Evolutionary conservation across 2,329 filamentous ascomycete genomes (phyloP).

Genomic region (Catunica adiposa): DNA sequence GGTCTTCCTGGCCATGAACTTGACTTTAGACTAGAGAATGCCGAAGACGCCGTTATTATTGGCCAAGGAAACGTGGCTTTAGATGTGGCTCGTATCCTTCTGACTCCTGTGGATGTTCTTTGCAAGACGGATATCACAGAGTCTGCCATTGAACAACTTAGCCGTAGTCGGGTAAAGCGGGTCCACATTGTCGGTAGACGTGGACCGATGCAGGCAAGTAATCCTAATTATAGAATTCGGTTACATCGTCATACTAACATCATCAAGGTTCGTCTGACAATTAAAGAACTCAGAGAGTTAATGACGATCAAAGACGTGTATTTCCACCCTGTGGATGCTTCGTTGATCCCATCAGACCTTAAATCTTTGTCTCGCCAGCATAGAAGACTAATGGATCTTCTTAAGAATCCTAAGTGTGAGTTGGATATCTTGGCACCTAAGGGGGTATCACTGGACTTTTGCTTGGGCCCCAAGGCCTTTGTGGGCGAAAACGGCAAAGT

Average conservation of each 20-base stretch:
- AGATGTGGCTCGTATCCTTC: conserved; percentile 76
- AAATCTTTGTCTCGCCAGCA: conserved; percentile 58
- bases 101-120: conserved; percentile 58
- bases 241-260: conserved; percentile 11
- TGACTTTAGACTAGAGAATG: conserved; percentile 49
- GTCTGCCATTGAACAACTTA: conserved; percentile 58
- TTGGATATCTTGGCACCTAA: conserved; percentile 35
- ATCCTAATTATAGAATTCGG: conserved; percentile 18
- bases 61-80: conserved; percentile 94
- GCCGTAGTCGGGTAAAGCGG: conserved; percentile 55
- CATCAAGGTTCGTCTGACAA: conserved; percentile 69
- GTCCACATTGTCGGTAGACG: conserved; percentile 80
- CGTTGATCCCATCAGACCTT: conserved; percentile 50
- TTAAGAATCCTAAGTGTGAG: conserved; percentile 45
- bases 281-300: conserved; percentile 83
- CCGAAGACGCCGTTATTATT: conserved; percentile 69
- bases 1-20: conserved; percentile 66
- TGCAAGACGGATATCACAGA: conserved; percentile 78
- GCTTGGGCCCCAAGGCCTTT: conserved; percentile 62
- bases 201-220: conserved; percentile 59
- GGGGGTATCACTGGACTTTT: conserved; percentile 73
- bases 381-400: conserved; percentile 62
- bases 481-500: conserved; percentile 36
- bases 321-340: conserved; percentile 51
- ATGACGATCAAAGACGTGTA: conserved; percentile 57